Percentiles rank a stretch among this genome's conserved stretches.
These are phyloP conservation scores for Apostasia ramifera DNA, from an alignment of 106 monocot species.

Conservation along the genomic window DNA sequence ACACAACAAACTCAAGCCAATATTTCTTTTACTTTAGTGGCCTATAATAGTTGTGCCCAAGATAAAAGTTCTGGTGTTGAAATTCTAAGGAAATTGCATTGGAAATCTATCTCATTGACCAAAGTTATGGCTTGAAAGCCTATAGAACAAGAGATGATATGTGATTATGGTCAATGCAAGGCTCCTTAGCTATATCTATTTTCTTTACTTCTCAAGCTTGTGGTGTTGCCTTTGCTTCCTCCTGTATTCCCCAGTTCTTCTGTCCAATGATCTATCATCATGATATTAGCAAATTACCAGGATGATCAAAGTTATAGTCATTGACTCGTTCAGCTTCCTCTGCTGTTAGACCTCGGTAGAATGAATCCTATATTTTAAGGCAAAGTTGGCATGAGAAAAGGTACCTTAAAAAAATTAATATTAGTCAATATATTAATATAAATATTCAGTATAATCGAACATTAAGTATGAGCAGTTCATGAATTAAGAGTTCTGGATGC, in stretches of 20 bases:
- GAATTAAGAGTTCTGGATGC: too few relatives aligned
- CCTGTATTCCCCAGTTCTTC: background rate
- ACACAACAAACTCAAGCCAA: too few relatives aligned
- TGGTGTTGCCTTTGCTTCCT: background rate
- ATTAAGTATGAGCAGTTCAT: too few relatives aligned
- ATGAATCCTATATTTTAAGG: constrained; percentile 17
- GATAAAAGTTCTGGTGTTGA: background rate
- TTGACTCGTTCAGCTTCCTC: constrained; percentile 28
- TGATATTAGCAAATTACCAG: constrained; percentile 12
- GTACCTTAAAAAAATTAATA: too few relatives aligned
- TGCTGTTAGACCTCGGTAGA: constrained; percentile 26
- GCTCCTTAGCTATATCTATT: background rate
- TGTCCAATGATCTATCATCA: background rate
- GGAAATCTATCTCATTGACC: background rate
- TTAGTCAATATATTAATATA: too few relatives aligned
- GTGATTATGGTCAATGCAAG: background rate
- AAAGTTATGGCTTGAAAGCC: background rate
- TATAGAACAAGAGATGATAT: background rate
- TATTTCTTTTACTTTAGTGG: too few relatives aligned
- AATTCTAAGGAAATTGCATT: background rate
- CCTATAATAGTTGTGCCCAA: too few relatives aligned
- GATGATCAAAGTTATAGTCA: constrained; percentile 34
- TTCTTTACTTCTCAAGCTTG: background rate
- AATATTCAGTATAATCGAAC: too few relatives aligned
- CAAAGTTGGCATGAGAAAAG: too few relatives aligned